Conservation (phyloP, 345 rosid genomes). For the Camelina laxa region DNA sequence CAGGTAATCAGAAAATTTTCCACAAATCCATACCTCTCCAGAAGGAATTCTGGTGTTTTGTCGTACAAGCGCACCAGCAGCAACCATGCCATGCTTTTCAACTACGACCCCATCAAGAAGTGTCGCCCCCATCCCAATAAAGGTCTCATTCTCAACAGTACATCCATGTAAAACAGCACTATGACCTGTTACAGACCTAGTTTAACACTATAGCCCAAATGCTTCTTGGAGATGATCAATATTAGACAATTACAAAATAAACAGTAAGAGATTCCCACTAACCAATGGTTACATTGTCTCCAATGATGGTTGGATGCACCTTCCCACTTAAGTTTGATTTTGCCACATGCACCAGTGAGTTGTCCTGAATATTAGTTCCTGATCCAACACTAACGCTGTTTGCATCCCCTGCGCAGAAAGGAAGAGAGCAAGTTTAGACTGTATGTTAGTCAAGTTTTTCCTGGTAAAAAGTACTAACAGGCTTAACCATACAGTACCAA, state of each 20-base stretch:
- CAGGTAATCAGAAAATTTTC: not conserved
- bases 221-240: slow-evolving; percentile 14
- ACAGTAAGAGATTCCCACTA: slow-evolving; percentile 43
- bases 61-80: slow-evolving; percentile 96
- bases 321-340: slow-evolving; percentile 94
- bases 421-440: slow-evolving; percentile 11
- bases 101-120: slow-evolving; percentile 90
- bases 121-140: slow-evolving; percentile 94
- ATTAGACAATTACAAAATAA: not conserved
- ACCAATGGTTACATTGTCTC: slow-evolving; percentile 98
- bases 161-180: slow-evolving; percentile 97
- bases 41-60: slow-evolving; percentile 86
- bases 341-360: slow-evolving; percentile 95
- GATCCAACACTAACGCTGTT: slow-evolving; percentile 80
- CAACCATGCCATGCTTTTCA: slow-evolving; percentile 89
- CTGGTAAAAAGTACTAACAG: not conserved
- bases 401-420: slow-evolving; percentile 69
- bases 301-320: slow-evolving; percentile 78
- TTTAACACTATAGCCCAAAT: slow-evolving; percentile 30
- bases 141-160: slow-evolving; percentile 88
- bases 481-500: slow-evolving; percentile 10
- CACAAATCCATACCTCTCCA: slow-evolving; percentile 68
- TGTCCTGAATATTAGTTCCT: slow-evolving; percentile 96
- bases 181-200: slow-evolving; percentile 67
- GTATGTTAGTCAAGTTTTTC: slow-evolving; percentile 10